Evolutionary conservation across 805 yeast species (phyloP), one percentile per base, ranked within the genome.

Genomic region (Ogataea allantospora): DNA sequence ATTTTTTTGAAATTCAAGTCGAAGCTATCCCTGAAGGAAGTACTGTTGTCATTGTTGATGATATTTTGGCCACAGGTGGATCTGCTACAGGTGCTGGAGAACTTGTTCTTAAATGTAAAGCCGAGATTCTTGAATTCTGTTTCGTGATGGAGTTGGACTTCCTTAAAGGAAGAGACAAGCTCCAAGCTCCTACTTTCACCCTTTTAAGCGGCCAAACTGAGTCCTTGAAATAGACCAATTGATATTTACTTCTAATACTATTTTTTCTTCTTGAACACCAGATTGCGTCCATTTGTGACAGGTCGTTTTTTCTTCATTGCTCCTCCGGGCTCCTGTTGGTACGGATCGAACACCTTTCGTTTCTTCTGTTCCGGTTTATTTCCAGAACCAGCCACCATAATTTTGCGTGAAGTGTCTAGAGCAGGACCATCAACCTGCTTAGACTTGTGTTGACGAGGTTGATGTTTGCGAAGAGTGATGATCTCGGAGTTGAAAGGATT

Each of bases 1-100:
- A 93, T 66, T 75, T 68, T 36, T 88, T 93, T 59, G 95, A 88
- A 63, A 79, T 93, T 65, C 99, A 93, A 70, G 70, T 73, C 47
- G 89, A 76, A 39, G 78, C 91, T 24, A 78, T 93, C 50, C 83
- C 87, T 48, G 72, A 73, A 46, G 95, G 91, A 25, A 75, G 95
- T 32, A 84, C 75, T 42, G 93, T 93, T 19, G 68, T 91, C 25
- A 75, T 93, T 48, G 95, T 93, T 25, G 99, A 93, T 65, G 99
- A 93, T 58, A 88, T 93, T 55, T 83, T 93, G 60, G 99, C 99
- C 33, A 93, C 99, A 25, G 98, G 98, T 46, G 99, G 99, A 26
- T 83, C 95, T 52, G 99, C 99, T 17, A 66, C 68, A 39, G 96
- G 95, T 43, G 98, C 98, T 27, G 97, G 95, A 43, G 83, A 87